Percentiles rank a stretch among this genome's conserved stretches.
These are phyloP conservation scores for Fusarium dimerum DNA, from an alignment of 2,329 filamentous ascomycete genomes.

Conservation along the genomic window DNA sequence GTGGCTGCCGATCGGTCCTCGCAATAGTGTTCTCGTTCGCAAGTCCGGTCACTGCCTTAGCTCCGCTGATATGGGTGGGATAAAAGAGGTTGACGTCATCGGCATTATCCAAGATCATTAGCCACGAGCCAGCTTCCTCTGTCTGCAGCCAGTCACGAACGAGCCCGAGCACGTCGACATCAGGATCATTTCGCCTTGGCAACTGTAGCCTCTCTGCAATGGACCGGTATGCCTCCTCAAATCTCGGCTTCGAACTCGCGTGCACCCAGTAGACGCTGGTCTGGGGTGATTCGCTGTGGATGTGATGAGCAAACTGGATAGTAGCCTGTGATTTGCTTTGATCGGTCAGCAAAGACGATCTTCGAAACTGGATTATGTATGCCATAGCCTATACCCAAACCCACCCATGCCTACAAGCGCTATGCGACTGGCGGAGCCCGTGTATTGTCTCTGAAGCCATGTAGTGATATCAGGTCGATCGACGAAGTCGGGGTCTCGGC, in stretches of 20 bases:
- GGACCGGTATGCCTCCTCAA: slow-evolving; percentile 37
- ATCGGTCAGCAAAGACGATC: background rate
- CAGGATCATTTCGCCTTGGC: slow-evolving; percentile 30
- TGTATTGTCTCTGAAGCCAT: slow-evolving; percentile 23
- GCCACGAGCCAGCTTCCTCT: slow-evolving; percentile 22
- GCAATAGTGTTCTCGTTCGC: background rate
- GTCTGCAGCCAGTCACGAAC: slow-evolving; percentile 31
- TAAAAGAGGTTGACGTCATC: slow-evolving; percentile 16
- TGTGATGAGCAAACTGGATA: slow-evolving; percentile 38
- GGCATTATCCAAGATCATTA: slow-evolving; percentile 25
- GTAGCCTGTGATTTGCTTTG: slow-evolving; percentile 29
- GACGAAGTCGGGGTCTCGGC: slow-evolving; percentile 33
- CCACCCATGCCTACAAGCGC: slow-evolving; percentile 39
- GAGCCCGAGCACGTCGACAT: slow-evolving; percentile 33
- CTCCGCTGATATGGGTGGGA: background rate
- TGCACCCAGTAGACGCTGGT: slow-evolving; percentile 41
- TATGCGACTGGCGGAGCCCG: slow-evolving; percentile 17
- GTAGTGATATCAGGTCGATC: slow-evolving; percentile 28
- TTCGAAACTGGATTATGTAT: background rate
- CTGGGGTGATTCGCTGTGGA: slow-evolving; percentile 24
- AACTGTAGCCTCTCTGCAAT: slow-evolving; percentile 35
- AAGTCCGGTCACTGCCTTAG: too few species aligned
- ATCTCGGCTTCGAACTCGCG: slow-evolving; percentile 34
- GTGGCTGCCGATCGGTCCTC: background rate
- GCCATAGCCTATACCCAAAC: slow-evolving; percentile 19